These are phyloP conservation scores for Aspergillus egyptiacus DNA, from an alignment of 495 filamentous ascomycete genomes.

Conservation along the genomic window DNA sequence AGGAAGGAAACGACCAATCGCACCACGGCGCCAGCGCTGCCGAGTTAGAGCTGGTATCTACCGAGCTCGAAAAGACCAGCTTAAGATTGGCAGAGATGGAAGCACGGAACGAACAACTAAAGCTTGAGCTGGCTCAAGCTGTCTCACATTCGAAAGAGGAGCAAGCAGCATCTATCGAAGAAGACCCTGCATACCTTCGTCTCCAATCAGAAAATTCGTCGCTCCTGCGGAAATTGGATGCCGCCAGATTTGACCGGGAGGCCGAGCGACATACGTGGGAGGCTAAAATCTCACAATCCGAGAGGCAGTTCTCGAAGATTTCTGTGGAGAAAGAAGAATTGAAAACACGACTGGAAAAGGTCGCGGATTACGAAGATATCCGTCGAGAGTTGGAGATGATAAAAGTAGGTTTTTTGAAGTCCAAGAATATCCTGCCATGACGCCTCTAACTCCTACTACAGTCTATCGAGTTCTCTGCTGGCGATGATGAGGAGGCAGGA, in stretches of 20 bases:
- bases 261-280: conserved; percentile 67
- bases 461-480: conserved; percentile 92
- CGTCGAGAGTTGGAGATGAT: conserved; percentile 93
- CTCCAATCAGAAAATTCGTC: conserved; percentile 89
- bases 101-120: conserved; percentile 87
- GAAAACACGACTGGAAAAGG: conserved; percentile 74
- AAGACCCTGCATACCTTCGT: conserved; percentile 80
- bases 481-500: conserved; percentile 67
- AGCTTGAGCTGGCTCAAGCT: conserved; percentile 81
- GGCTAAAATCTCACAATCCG: conserved; percentile 51
- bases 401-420: conserved; percentile 58
- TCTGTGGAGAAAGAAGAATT: conserved; percentile 70
- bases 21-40: conserved; percentile 67
- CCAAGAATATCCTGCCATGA: background rate
- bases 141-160: conserved; percentile 66
- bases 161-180: conserved; percentile 56
- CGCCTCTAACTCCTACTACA: conserved; percentile 18
- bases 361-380: conserved; percentile 92
- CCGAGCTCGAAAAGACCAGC: conserved; percentile 86
- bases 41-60: conserved; percentile 86
- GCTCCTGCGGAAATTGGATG: conserved; percentile 80
- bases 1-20: conserved; percentile 53
- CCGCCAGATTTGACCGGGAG: conserved; percentile 72
- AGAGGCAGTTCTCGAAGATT: conserved; percentile 43
- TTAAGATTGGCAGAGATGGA: conserved; percentile 84